Percentiles rank a stretch among this genome's conserved stretches.
Evolutionary conservation across 164 flowering plant genomes (phyloP).

Genomic region (Liriodendron chinense): DNA sequence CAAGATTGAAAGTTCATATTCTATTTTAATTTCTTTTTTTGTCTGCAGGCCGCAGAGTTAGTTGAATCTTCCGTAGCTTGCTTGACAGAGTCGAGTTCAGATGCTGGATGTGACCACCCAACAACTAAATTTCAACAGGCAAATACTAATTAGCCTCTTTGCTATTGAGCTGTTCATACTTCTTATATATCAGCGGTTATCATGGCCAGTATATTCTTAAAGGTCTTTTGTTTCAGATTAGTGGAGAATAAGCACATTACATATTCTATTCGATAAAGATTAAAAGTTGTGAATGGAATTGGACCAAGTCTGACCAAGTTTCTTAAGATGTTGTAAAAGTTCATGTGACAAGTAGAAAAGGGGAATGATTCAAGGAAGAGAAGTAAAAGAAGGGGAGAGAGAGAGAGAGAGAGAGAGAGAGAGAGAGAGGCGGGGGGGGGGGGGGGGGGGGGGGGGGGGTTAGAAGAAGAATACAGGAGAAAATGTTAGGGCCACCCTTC

Average conservation of each 20-base stretch:
- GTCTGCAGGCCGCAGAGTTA: conserved; percentile 65
- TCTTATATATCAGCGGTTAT: background rate
- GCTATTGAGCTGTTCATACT: background rate
- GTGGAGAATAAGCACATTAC: background rate
- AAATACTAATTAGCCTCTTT: conserved; percentile 17
- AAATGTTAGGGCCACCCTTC: too few relatives aligned
- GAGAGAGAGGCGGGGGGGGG: too few relatives aligned
- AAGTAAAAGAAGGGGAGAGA: too few relatives aligned
- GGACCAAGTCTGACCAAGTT: too few relatives aligned
- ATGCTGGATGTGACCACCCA: conserved; percentile 31
- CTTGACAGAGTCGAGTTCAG: conserved; percentile 36
- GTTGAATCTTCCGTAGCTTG: conserved; percentile 70
- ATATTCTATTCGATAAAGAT: background rate
- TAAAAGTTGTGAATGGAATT: too few relatives aligned
- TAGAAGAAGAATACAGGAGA: too few relatives aligned
- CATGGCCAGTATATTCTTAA: background rate
- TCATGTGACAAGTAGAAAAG: too few relatives aligned
- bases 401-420: too few relatives aligned
- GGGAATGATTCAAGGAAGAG: too few relatives aligned
- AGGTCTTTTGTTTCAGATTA: background rate
- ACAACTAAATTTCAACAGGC: conserved; percentile 67
- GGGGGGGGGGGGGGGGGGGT: too few relatives aligned
- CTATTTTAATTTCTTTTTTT: background rate
- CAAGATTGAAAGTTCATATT: background rate
- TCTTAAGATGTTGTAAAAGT: too few relatives aligned